phyloP scores from a whole-genome alignment of 1,139 yeast species.

The Scheffersomyces lignicola region DNA sequence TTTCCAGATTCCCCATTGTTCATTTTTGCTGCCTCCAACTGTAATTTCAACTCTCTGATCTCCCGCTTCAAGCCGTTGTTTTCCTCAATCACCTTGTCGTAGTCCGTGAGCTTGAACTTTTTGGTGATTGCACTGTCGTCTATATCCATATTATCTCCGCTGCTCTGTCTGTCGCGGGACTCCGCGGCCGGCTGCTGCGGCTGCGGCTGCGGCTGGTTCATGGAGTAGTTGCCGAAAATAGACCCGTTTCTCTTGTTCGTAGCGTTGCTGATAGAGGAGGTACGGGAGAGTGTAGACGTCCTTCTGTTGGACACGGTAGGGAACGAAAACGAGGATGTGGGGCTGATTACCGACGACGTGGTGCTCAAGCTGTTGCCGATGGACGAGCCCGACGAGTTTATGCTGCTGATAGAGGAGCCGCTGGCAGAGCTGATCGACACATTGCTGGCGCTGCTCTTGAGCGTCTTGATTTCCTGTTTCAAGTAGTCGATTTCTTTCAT shows the following conservation, averaged over 20 bases:
- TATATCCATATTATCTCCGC: no score
- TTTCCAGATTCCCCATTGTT: no score
- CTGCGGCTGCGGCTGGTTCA: neutral
- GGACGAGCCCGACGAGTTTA: neutral
- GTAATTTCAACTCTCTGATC: slow-evolving; percentile 10
- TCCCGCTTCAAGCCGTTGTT: slow-evolving; percentile 13
- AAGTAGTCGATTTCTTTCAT: slow-evolving; percentile 55
- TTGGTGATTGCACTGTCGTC: slow-evolving; percentile 5
- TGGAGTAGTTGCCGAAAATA: slow-evolving; percentile 7
- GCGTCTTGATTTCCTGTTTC: slow-evolving; percentile 49
- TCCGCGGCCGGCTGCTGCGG: no score
- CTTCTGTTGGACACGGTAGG: neutral
- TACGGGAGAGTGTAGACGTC: slow-evolving; percentile 1
- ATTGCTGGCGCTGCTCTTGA: slow-evolving; percentile 15
- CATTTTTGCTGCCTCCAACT: slow-evolving; percentile 9
- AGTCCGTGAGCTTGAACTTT: slow-evolving; percentile 6
- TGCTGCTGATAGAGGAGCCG: neutral
- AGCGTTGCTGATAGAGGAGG: neutral
- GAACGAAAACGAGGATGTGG: slow-evolving; percentile 4
- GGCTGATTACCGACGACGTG: neutral
- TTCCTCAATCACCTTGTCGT: slow-evolving; percentile 13
- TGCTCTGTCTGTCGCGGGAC: no score
- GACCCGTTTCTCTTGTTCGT: slow-evolving; percentile 5
- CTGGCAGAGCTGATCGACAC: neutral
- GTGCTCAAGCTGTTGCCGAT: neutral